phyloP scores from a whole-genome alignment of 768 basidiomycete species.

The Tricholoma flavovirens region DNA sequence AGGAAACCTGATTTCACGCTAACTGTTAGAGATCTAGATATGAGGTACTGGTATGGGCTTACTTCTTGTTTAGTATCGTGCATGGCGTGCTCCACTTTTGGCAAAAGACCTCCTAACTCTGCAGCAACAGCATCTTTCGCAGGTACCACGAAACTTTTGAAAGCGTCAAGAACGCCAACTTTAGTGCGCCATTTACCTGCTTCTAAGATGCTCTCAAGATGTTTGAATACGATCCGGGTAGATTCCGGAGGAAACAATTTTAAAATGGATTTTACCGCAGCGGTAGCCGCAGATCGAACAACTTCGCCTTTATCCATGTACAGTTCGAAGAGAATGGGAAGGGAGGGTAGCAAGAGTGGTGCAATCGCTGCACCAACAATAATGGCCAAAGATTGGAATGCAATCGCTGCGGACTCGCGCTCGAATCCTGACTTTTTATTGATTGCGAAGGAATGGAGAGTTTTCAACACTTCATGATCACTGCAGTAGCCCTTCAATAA shows the following conservation, averaged over 20 bases:
- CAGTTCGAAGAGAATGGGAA: constrained; percentile 74
- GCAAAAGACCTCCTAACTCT: constrained; percentile 75
- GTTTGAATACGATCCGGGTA: constrained; percentile 58
- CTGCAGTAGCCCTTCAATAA: constrained; percentile 28
- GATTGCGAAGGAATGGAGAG: constrained; percentile 62
- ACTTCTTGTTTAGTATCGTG: constrained; percentile 97
- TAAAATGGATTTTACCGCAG: constrained; percentile 78
- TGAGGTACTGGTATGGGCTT: constrained; percentile 14
- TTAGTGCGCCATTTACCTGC: constrained; percentile 92
- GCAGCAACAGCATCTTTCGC: constrained; percentile 76
- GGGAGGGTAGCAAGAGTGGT: constrained; percentile 70
- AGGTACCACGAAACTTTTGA: constrained; percentile 65
- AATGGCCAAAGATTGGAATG: constrained; percentile 66
- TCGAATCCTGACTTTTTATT: constrained; percentile 88
- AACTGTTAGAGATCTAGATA: constrained; percentile 4
- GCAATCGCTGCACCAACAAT: constrained; percentile 66
- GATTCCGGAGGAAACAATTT: constrained; percentile 83
- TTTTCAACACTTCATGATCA: constrained; percentile 54
- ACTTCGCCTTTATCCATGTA: constrained; percentile 94
- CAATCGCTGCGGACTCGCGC: constrained; percentile 82
- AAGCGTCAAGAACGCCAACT: constrained; percentile 85
- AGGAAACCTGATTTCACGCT: constrained; percentile 58
- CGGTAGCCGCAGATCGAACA: constrained; percentile 73
- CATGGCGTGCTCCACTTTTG: constrained; percentile 86
- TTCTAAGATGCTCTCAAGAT: constrained; percentile 70